phyloP scores from a whole-genome alignment of 805 yeast species.

The baker's yeast (Saccharomyces cerevisiae) region DNA sequence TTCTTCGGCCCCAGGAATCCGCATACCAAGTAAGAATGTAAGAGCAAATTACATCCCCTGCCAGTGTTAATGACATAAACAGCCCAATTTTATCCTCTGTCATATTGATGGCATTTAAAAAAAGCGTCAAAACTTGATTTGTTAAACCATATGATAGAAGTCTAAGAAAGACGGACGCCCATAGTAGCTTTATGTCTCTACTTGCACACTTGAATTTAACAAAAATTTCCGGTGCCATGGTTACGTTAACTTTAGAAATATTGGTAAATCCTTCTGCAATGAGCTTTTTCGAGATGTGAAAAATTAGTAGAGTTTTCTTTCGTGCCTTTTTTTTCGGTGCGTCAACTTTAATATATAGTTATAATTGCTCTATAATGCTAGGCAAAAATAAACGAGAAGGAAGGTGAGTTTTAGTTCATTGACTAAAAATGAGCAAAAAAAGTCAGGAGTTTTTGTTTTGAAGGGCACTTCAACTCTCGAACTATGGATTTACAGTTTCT shows the following conservation, averaged over 20 bases:
- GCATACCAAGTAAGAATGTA: conserved; percentile 71
- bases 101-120: conserved; percentile 46
- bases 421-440: conserved; percentile 7
- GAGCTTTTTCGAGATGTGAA: not conserved
- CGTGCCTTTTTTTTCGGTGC: not conserved
- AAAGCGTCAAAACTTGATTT: conserved; percentile 68
- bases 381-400: not conserved
- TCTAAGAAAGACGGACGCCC: conserved; percentile 63
- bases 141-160: conserved; percentile 71
- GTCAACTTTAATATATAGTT: not conserved
- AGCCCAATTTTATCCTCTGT: conserved; percentile 56
- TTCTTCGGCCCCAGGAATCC: conserved; percentile 58
- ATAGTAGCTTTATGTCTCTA: conserved; percentile 52
- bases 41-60: conserved; percentile 72
- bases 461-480: not conserved
- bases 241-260: not conserved
- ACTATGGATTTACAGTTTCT: not conserved
- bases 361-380: not conserved
- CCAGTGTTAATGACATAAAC: conserved; percentile 72
- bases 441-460: conserved; percentile 19
- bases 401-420: not conserved
- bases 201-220: conserved; percentile 32
- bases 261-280: not conserved
- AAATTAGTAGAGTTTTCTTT: not conserved
- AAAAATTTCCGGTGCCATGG: conserved; percentile 8